Conservation (phyloP, 495 filamentous ascomycete genomes). For the Neurospora sp. region DNA sequence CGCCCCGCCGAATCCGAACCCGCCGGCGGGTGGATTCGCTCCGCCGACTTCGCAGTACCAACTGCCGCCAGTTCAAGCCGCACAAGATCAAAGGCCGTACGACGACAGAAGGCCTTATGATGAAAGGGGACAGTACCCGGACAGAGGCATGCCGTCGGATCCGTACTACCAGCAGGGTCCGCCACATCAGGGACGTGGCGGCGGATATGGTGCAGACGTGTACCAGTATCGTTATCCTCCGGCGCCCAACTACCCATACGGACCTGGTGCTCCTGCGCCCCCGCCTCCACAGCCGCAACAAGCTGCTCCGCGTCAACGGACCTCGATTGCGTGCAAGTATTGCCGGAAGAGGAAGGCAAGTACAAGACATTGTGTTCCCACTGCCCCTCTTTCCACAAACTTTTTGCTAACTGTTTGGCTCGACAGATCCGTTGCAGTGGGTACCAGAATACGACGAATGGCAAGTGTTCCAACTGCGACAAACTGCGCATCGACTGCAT, state of each 20-base stretch:
- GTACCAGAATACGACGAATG: slow-evolving; percentile 38
- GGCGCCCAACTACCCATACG: slow-evolving; percentile 13
- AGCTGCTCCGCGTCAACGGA: slow-evolving; percentile 38
- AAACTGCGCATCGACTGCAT: slow-evolving; percentile 43
- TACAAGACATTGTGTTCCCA: not conserved
- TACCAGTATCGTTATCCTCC: slow-evolving; percentile 11
- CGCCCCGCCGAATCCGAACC: slow-evolving; percentile 2
- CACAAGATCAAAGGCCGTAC: slow-evolving; percentile 7
- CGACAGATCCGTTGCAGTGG: slow-evolving; percentile 42
- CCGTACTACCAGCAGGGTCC: slow-evolving; percentile 14
- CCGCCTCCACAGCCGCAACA: slow-evolving; percentile 21
- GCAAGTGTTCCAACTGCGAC: slow-evolving; percentile 41
- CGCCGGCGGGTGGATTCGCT: not conserved
- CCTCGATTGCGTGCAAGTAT: slow-evolving; percentile 43
- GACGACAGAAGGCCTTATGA: slow-evolving; percentile 7
- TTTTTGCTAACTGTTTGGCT: slow-evolving; percentile 6
- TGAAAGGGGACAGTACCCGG: slow-evolving; percentile 6
- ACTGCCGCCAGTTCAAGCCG: slow-evolving; percentile 4
- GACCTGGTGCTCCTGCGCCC: slow-evolving; percentile 13
- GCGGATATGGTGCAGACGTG: slow-evolving; percentile 1
- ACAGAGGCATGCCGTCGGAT: slow-evolving; percentile 1
- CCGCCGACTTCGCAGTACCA: slow-evolving; percentile 12
- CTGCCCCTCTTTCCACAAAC: not conserved
- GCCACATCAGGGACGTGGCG: slow-evolving; percentile 5
- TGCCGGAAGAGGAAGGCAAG: slow-evolving; percentile 41